Evolutionary conservation across 192 early-diverging fungal species (phyloP).

Genomic region (Paraglomus occultum): DNA sequence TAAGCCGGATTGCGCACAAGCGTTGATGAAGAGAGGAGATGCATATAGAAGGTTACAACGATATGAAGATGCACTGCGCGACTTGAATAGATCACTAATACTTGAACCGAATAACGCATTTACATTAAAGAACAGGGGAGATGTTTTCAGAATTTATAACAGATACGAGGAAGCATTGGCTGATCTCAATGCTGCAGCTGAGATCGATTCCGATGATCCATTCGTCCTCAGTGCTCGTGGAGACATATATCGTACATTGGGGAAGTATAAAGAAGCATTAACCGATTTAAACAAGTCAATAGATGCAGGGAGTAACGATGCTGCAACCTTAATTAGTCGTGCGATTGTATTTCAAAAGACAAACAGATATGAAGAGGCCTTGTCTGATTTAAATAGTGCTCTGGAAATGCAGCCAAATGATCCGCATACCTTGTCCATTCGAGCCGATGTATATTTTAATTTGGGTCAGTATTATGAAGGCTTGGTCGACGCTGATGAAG

Average conservation of each 20-base stretch:
- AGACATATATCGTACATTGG: not conserved
- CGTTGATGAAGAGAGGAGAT: no score
- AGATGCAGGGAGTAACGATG: not conserved
- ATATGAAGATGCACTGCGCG: constrained; percentile 4
- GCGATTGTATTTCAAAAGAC: not conserved
- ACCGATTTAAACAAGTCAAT: constrained; percentile 8
- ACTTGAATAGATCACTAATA: not conserved
- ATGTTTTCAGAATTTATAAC: not conserved
- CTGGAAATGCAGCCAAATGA: constrained; percentile 19
- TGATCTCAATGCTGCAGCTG: not conserved
- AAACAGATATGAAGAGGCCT: not conserved
- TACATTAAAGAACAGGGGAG: not conserved
- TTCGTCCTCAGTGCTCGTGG: not conserved
- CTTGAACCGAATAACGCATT: constrained; percentile 3
- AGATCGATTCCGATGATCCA: not conserved
- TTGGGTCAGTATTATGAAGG: constrained; percentile 1
- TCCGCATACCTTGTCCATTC: not conserved
- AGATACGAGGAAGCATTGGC: not conserved
- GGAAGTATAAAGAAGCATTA: constrained; percentile 5
- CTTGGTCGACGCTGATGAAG: constrained; percentile 8
- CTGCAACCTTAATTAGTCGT: not conserved
- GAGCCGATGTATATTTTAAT: constrained; percentile 12
- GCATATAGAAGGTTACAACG: not conserved
- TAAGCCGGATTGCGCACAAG: no score
- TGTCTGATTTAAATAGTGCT: constrained; percentile 15